These are phyloP conservation scores for Jaltomata sinuosa DNA, from an alignment of 257 asterid species.

Conservation along the genomic window DNA sequence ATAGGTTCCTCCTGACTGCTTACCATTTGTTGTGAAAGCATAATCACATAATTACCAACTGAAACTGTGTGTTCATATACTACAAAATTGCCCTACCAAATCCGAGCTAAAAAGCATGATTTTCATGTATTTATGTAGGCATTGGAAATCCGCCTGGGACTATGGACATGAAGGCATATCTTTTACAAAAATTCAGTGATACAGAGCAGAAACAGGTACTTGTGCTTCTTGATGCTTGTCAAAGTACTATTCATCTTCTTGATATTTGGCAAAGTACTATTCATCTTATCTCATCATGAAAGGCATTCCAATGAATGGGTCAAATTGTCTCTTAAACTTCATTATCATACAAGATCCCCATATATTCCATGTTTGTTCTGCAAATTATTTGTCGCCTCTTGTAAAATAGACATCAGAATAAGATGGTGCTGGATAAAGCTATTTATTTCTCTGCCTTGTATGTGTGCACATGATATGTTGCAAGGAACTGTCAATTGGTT, in stretches of 20 bases:
- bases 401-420: not conserved
- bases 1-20: conserved; percentile 39
- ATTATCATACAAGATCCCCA: not conserved
- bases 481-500: not conserved
- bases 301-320: not conserved
- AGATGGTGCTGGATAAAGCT: not conserved
- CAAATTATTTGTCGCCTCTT: not conserved
- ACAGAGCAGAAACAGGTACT: conserved; percentile 66
- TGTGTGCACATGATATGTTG: not conserved
- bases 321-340: not conserved
- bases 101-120: not conserved
- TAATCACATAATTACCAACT: not conserved
- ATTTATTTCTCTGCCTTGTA: not conserved
- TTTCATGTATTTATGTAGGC: conserved; percentile 31
- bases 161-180: conserved; percentile 92
- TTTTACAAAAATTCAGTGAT: conserved; percentile 86
- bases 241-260: not conserved
- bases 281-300: not conserved
- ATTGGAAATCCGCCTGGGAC: conserved; percentile 90
- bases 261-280: not conserved
- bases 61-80: not conserved
- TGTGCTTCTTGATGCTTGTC: not conserved
- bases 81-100: not conserved
- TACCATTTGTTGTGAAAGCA: not conserved
- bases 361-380: not conserved